These are phyloP conservation scores for Auriculariales sp. DNA, from an alignment of 768 basidiomycete species.

Conservation along the genomic window DNA sequence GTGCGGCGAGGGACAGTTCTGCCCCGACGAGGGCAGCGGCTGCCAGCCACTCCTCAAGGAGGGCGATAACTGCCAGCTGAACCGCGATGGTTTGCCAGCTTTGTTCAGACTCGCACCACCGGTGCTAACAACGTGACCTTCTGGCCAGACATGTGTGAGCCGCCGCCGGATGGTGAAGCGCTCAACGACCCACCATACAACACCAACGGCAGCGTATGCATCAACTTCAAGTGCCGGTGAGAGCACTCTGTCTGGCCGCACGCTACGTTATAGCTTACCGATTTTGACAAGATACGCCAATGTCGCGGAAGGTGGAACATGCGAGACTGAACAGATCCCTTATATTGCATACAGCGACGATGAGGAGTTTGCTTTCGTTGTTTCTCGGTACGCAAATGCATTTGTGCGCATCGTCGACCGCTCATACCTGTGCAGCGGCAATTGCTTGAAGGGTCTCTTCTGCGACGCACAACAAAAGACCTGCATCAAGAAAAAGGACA, in stretches of 20 bases:
- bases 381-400: constrained; percentile 46
- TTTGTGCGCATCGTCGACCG: background rate
- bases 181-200: constrained; percentile 42
- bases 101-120: background rate
- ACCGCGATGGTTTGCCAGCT: constrained; percentile 58
- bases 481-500: constrained; percentile 42
- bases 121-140: background rate
- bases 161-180: constrained; percentile 45
- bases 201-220: constrained; percentile 70
- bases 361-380: constrained; percentile 58
- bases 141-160: constrained; percentile 55
- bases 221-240: constrained; percentile 73
- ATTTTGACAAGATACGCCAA: constrained; percentile 50
- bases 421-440: constrained; percentile 29
- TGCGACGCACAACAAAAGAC: constrained; percentile 48
- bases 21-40: constrained; percentile 66
- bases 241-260: constrained; percentile 10
- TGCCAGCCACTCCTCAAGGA: constrained; percentile 50
- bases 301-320: constrained; percentile 44
- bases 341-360: constrained; percentile 52
- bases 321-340: constrained; percentile 63
- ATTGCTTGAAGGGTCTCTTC: constrained; percentile 60
- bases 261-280: background rate
- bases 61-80: constrained; percentile 63
- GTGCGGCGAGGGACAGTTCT: constrained; percentile 53